These are phyloP conservation scores for Prunus kanzakura DNA, from an alignment of 306 rosid species.

Conservation along the genomic window DNA sequence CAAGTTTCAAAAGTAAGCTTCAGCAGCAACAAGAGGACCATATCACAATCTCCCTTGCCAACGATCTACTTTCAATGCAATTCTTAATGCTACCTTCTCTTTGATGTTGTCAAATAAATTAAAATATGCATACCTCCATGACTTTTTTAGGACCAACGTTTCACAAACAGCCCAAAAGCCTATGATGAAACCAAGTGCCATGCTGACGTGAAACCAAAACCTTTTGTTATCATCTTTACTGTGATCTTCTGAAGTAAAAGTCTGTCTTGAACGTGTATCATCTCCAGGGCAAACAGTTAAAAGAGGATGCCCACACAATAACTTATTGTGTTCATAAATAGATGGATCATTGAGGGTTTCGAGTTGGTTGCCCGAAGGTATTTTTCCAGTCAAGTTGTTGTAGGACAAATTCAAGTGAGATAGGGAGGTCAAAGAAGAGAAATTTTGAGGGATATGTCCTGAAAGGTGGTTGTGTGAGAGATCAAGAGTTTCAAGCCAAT, in stretches of 20 bases:
- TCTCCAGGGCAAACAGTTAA: neutral
- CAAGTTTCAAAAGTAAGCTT: no score
- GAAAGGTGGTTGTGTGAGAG: slow-evolving; percentile 3
- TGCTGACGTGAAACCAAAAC: neutral
- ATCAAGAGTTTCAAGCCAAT: neutral
- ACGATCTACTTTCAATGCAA: no score
- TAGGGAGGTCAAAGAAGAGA: neutral
- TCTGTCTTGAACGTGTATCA: no score
- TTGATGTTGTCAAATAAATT: neutral
- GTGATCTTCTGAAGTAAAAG: neutral
- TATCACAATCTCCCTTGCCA: no score
- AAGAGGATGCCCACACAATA: neutral
- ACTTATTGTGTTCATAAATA: neutral
- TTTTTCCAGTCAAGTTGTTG: neutral
- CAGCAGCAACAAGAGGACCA: accelerated
- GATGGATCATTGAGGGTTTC: neutral
- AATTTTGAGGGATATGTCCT: neutral
- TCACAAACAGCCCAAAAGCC: neutral
- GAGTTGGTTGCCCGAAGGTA: neutral
- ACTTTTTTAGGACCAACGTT: neutral
- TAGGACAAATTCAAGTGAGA: neutral
- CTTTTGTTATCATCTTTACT: neutral
- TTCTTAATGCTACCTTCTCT: neutral
- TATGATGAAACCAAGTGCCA: neutral
- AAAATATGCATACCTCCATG: slow-evolving; percentile 17